Conservation (phyloP, 1,139 yeast species). For the Blastobotrys proliferans region DNA sequence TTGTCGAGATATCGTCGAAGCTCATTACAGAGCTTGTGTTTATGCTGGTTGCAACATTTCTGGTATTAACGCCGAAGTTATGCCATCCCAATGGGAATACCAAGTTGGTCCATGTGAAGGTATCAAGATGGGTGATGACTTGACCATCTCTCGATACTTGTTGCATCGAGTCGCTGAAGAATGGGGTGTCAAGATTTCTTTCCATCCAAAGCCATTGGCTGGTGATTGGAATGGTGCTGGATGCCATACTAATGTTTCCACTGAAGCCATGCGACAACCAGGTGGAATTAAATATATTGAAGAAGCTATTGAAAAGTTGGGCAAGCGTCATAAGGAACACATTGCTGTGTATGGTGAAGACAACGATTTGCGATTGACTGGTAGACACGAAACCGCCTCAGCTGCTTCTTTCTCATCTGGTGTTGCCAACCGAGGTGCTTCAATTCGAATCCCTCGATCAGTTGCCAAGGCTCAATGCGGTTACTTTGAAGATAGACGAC, state of each 20-base stretch:
- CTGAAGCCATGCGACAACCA: slow-evolving; percentile 81
- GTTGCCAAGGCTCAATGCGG: slow-evolving; percentile 98
- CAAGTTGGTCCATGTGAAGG: slow-evolving; percentile 99
- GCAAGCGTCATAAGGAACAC: slow-evolving; percentile 96
- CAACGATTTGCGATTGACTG: slow-evolving; percentile 92
- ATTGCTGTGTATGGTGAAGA: slow-evolving; percentile 92
- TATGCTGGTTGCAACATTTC: slow-evolving; percentile 85
- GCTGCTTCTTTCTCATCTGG: slow-evolving; percentile 88
- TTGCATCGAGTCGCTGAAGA: slow-evolving; percentile 96
- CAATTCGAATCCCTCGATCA: slow-evolving; percentile 96
- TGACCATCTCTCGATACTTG: slow-evolving; percentile 93
- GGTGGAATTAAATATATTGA: slow-evolving; percentile 97
- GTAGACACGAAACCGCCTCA: slow-evolving; percentile 97
- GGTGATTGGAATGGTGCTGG: slow-evolving; percentile 99
- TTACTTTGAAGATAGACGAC: slow-evolving; percentile 99
- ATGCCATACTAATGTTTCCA: slow-evolving; percentile 97
- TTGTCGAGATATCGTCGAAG: slow-evolving; percentile 97
- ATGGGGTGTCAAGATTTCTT: slow-evolving; percentile 95
- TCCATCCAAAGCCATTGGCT: slow-evolving; percentile 94
- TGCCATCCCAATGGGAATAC: slow-evolving; percentile 99
- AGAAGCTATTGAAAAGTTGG: slow-evolving; percentile 85
- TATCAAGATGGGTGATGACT: slow-evolving; percentile 93
- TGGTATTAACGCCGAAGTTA: slow-evolving; percentile 98
- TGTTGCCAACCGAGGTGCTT: slow-evolving; percentile 99
- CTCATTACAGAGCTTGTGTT: slow-evolving; percentile 97